phyloP scores from a whole-genome alignment of 2,329 filamentous ascomycete genomes.

The Penicillium sp. region DNA sequence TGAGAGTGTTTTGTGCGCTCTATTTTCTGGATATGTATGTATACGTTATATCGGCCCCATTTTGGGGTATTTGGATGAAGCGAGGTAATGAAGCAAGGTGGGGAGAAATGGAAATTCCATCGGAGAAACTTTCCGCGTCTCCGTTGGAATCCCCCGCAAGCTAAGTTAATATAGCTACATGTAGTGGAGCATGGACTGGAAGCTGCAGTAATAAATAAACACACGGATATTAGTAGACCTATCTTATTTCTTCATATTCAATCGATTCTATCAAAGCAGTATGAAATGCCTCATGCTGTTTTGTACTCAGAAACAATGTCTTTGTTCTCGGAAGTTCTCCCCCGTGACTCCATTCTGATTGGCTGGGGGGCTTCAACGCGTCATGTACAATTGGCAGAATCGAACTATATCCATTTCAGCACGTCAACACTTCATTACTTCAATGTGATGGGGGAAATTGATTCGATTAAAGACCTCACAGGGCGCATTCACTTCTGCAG shows the following conservation, averaged over 20 bases:
- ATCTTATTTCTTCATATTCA: neutral
- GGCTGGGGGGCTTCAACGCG: too few relatives aligned
- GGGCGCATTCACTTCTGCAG: too few relatives aligned
- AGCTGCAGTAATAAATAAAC: neutral
- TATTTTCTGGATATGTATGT: neutral
- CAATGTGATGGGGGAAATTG: too few relatives aligned
- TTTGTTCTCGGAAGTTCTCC: neutral
- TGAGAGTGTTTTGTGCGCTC: slow-evolving; percentile 1
- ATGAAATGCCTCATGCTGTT: neutral
- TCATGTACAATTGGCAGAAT: too few relatives aligned
- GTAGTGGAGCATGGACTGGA: neutral
- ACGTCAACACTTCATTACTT: too few relatives aligned
- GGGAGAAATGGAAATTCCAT: slow-evolving; percentile 7
- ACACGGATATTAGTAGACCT: too few relatives aligned
- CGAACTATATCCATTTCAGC: too few relatives aligned
- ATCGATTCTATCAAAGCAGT: neutral
- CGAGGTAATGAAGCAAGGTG: slow-evolving; percentile 7
- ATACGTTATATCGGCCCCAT: slow-evolving; percentile 12
- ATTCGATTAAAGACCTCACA: too few relatives aligned
- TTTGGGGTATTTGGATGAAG: slow-evolving; percentile 4
- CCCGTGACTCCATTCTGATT: too few relatives aligned
- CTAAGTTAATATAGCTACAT: neutral
- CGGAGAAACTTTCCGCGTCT: slow-evolving; percentile 26
- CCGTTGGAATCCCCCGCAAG: slow-evolving; percentile 15
- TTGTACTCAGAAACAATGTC: neutral